Base-by-base conservation (phyloP, 345 rosid genomes). In the Dimocarpus longan region DNA sequence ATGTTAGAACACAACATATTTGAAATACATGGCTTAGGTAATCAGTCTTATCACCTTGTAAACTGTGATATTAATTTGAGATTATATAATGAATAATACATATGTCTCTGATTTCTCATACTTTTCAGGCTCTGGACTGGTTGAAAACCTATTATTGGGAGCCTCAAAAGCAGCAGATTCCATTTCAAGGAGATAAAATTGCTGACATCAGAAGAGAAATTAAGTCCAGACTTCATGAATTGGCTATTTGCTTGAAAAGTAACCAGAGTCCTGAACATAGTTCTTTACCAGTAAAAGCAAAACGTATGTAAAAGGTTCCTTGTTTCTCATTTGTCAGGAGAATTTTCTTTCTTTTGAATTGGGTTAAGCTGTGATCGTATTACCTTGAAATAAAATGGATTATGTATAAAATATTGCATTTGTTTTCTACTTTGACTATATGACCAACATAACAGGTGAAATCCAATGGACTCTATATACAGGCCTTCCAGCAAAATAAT, bases 91-190 rank as follows among this genome's bases (percentile, higher is more conserved):
- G 13, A 8, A 8, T 50, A 32, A n/a, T 5, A 46, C 28, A 28
- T 21, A 39, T 39, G 10, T 15, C 42, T 37, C 73, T 76, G 56
- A 67, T 50, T 54, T 81, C 68, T 80, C 63, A 48, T 75, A 70
- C 78, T 79, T 21, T 78, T 66, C 82, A 95, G 99, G 97, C 97
- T 32, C 87, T 95, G 84, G 81, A 90, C 83, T 95, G 99, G 99
- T 80, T 95, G 82, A 91, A 84, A 82, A 84, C 86, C 46, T 90
- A 88, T 78, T 91, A 95, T 63, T 95, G 98, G 99, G 91, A 87
- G 75, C 91, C 92, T 75, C 98, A 95, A 83, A 87, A 81, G 81
- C 77, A 73, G 76, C 90, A 77, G 82, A 87, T 96, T 76, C 93
- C 87, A 1, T 81, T 84, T 68, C 86, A 80, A 83, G 89, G 86